A percentile compares a stretch with the other conserved stretches of the same genome.
Conservation (phyloP, 768 basidiomycete species). For the Xanthoconium stramineum region DNA sequence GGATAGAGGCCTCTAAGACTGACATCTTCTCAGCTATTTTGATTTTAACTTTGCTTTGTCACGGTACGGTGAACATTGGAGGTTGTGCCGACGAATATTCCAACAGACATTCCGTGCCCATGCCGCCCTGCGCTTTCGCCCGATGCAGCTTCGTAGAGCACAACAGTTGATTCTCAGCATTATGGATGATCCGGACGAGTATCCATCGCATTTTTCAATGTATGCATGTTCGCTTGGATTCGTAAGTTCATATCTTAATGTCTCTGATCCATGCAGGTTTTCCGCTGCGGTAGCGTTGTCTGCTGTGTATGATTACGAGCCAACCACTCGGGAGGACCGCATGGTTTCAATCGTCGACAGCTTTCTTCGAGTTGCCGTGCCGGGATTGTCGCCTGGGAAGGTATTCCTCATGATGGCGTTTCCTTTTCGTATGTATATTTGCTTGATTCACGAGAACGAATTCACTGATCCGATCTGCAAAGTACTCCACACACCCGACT, state of each 20-base stretch:
- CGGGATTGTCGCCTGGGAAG: not conserved
- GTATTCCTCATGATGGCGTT: not conserved
- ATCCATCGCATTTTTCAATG: not conserved
- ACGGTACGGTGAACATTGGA: not conserved
- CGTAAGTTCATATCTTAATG: not conserved
- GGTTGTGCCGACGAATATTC: not conserved
- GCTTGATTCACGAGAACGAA: not conserved
- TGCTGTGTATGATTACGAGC: not conserved
- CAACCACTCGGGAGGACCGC: not conserved
- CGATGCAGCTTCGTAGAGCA: not conserved
- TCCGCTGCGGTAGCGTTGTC: not conserved
- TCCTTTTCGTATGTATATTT: not conserved
- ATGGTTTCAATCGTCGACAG: not conserved
- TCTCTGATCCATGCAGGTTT: not conserved
- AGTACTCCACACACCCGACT: not conserved
- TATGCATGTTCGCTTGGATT: not conserved
- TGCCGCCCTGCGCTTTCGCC: not conserved
- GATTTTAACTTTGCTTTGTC: conserved; percentile 1
- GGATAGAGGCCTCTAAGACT: not conserved
- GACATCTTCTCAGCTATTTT: not conserved
- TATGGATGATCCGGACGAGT: not conserved
- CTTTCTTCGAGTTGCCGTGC: not conserved
- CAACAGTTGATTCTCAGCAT: not conserved
- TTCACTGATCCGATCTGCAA: not conserved
- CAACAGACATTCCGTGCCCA: not conserved